Conservation (phyloP, 2,329 filamentous ascomycete genomes). For the Camillea tinctor region DNA sequence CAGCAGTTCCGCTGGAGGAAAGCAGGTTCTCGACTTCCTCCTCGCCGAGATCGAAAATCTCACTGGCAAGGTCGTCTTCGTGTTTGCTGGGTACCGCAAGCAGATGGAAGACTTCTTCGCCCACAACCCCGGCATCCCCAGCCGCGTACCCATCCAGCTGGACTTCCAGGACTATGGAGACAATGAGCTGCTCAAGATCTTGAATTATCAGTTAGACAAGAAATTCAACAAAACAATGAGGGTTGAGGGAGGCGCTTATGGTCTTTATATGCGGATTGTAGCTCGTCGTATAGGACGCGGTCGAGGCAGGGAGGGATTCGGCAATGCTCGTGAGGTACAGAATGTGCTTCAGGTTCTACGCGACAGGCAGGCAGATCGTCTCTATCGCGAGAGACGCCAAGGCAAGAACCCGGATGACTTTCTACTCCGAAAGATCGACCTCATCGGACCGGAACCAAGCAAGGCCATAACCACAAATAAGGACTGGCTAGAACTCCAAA, state of each 20-base stretch:
- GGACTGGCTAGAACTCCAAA: conserved; percentile 14
- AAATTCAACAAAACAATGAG: conserved; percentile 57
- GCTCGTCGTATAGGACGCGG: conserved; percentile 43
- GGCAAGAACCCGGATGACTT: conserved; percentile 52
- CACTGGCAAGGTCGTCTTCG: conserved; percentile 66
- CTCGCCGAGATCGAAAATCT: conserved; percentile 72
- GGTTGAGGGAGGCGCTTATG: conserved; percentile 55
- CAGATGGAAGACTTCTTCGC: conserved; percentile 76
- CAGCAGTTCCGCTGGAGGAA: conserved; percentile 55
- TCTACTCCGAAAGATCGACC: conserved; percentile 61
- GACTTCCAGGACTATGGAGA: conserved; percentile 70
- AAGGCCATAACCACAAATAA: conserved; percentile 54
- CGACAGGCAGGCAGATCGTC: conserved; percentile 56
- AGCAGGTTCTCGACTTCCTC: conserved; percentile 66
- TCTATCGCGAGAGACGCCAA: conserved; percentile 46
- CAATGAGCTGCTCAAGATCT: conserved; percentile 60
- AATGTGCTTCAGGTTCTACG: conserved; percentile 56
- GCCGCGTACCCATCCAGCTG: conserved; percentile 65
- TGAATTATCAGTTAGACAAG: conserved; percentile 52
- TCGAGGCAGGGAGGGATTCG: conserved; percentile 66
- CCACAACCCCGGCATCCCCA: conserved; percentile 70
- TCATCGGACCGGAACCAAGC: conserved; percentile 70
- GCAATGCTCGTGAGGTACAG: conserved; percentile 69
- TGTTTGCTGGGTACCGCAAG: conserved; percentile 71
- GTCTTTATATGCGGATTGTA: conserved; percentile 61